A percentile compares a stretch with the other conserved stretches of the same genome.
These are phyloP conservation scores for Ophiostoma pallidulum DNA, from an alignment of 2,329 filamentous ascomycete species.

Conservation along the genomic window DNA sequence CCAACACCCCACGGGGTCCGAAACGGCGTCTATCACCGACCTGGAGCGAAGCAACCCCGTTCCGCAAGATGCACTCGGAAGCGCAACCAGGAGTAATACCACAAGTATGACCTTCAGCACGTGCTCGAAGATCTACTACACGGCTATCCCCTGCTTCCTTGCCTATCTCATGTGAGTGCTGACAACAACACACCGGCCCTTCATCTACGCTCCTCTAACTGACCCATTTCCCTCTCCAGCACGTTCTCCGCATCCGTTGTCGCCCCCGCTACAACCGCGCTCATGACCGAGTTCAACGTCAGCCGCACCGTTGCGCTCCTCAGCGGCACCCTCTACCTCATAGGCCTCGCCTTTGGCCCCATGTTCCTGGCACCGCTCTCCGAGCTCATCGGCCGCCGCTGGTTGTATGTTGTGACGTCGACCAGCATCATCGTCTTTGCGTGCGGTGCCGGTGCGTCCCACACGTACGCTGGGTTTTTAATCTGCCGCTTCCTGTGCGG, in stretches of 20 bases:
- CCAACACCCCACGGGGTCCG: too few species aligned
- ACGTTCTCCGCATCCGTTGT: constrained; percentile 3
- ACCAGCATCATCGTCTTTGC: constrained; percentile 33
- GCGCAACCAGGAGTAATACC: too few species aligned
- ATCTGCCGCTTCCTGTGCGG: constrained; percentile 55
- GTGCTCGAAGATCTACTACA: constrained; percentile 1
- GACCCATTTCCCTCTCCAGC: not conserved
- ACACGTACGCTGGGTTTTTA: constrained; percentile 38
- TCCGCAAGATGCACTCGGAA: too few species aligned
- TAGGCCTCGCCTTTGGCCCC: constrained; percentile 52
- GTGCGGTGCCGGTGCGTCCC: constrained; percentile 42
- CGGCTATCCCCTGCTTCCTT: constrained; percentile 5
- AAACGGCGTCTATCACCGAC: too few species aligned
- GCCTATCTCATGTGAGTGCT: constrained; percentile 1
- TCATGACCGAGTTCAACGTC: constrained; percentile 4
- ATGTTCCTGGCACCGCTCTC: constrained; percentile 48
- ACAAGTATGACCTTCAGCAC: not conserved
- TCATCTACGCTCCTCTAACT: not conserved
- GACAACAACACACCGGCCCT: not conserved
- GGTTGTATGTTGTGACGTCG: constrained; percentile 32
- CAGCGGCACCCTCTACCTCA: constrained; percentile 57
- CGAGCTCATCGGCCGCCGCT: constrained; percentile 46
- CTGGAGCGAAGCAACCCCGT: too few species aligned
- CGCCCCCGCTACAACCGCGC: not conserved
- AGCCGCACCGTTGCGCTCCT: constrained; percentile 44